Conservation (phyloP, 176 grass and related monocot genomes). For the Triticum turgidum region DNA sequence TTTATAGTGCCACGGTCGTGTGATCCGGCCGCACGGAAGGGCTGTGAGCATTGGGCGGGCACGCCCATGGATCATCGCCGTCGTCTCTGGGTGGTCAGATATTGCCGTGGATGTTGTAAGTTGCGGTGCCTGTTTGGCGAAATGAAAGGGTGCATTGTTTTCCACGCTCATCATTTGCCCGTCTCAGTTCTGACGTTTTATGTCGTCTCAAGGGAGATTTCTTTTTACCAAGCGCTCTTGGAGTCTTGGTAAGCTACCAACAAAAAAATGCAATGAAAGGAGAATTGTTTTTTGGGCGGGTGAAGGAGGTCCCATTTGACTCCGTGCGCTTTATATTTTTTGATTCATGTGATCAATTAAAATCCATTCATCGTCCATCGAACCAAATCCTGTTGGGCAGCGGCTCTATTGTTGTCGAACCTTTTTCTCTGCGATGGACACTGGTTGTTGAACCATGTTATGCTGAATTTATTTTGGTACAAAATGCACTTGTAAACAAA, state of each 20-base stretch:
- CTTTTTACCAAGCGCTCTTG: too few relatives aligned
- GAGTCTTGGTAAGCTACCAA: too few relatives aligned
- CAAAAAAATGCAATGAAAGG: too few relatives aligned
- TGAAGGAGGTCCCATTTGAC: neutral
- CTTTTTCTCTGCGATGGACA: too few relatives aligned
- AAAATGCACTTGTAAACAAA: neutral
- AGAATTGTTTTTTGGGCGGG: too few relatives aligned
- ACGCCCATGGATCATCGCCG: conserved; percentile 19
- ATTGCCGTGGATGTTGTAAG: conserved; percentile 15
- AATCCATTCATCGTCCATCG: neutral
- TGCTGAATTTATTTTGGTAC: neutral
- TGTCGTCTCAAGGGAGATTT: neutral
- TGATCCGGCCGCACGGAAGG: neutral
- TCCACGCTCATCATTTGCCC: neutral
- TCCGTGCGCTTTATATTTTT: neutral
- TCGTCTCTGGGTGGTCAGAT: neutral
- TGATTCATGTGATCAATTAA: too few relatives aligned
- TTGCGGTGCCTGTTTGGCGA: conserved; percentile 11
- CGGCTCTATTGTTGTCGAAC: neutral
- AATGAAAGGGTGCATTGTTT: conserved; percentile 8
- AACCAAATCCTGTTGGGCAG: neutral
- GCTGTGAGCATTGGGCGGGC: neutral
- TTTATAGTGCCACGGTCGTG: conserved; percentile 3
- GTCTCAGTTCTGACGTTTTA: neutral
- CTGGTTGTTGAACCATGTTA: neutral